These are phyloP conservation scores for Quercus rubra DNA, from an alignment of 306 rosid genomes.

Conservation along the genomic window DNA sequence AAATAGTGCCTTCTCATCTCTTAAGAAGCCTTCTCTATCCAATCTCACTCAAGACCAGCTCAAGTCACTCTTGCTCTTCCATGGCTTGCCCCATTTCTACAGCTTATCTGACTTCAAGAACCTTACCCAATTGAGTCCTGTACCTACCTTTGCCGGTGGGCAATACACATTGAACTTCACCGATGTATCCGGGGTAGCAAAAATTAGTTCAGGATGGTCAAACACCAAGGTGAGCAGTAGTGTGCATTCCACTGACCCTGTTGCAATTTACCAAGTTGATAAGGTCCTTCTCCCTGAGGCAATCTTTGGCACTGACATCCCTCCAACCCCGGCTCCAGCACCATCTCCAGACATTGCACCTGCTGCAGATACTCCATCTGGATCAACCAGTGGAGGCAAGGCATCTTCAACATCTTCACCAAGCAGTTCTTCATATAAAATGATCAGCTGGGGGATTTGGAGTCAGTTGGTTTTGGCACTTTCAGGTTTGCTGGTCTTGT, in stretches of 20 bases:
- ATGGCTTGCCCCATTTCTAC: conserved; percentile 84
- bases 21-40: conserved; percentile 58
- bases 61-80: conserved; percentile 73
- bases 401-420: conserved; percentile 54
- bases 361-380: conserved; percentile 67
- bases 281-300: conserved; percentile 82
- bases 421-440: conserved; percentile 47
- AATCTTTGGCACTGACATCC: conserved; percentile 79
- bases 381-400: conserved; percentile 20
- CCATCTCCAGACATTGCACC: conserved; percentile 73
- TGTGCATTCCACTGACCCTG: conserved; percentile 80
- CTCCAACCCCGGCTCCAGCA: conserved; percentile 81
- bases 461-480: conserved; percentile 52
- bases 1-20: conserved; percentile 59
- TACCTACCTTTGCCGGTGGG: conserved; percentile 82
- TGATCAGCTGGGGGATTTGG: conserved; percentile 48
- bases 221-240: conserved; percentile 77
- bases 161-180: conserved; percentile 72
- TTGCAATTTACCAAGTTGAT: conserved; percentile 77
- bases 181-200: conserved; percentile 62
- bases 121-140: conserved; percentile 53
- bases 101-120: conserved; percentile 67
- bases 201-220: conserved; percentile 71
- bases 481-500: conserved; percentile 43
- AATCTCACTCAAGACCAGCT: conserved; percentile 66